These are phyloP conservation scores for Polytrichum commune DNA, from an alignment of 225 moss, liverwort and hornwort genomes.

Conservation along the genomic window DNA sequence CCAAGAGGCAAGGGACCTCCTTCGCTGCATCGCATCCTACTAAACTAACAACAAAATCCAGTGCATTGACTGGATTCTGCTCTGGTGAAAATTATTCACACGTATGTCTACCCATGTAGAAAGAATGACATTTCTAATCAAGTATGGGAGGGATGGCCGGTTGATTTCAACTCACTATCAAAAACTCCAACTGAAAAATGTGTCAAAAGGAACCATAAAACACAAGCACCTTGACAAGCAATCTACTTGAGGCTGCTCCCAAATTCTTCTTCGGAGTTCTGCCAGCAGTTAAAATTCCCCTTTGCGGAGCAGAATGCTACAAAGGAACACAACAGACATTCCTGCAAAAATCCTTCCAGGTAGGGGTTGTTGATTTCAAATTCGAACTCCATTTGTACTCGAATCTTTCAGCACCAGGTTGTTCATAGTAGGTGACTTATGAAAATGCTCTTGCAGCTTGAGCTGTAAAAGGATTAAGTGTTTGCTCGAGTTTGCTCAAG, in stretches of 20 bases:
- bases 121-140: background rate
- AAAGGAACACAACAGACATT: too few relatives aligned
- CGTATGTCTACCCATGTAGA: background rate
- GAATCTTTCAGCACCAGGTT: too few relatives aligned
- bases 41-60: background rate
- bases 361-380: too few relatives aligned
- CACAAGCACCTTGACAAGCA: background rate
- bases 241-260: background rate
- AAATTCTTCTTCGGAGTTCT: background rate
- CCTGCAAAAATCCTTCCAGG: too few relatives aligned
- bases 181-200: background rate
- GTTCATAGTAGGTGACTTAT: too few relatives aligned
- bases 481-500: conserved; percentile 7
- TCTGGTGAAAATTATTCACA: background rate
- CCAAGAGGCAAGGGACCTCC: too few relatives aligned
- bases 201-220: background rate
- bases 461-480: background rate
- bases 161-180: background rate
- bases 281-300: too few relatives aligned
- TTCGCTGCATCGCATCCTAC: too few relatives aligned
- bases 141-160: background rate
- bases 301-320: too few relatives aligned
- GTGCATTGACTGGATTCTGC: background rate
- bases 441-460: background rate
- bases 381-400: too few relatives aligned